A percentile compares a stretch with the other conserved stretches of the same genome.
phyloP scores from a whole-genome alignment of 2,329 filamentous ascomycete genomes.

The Colletotrichum horii region DNA sequence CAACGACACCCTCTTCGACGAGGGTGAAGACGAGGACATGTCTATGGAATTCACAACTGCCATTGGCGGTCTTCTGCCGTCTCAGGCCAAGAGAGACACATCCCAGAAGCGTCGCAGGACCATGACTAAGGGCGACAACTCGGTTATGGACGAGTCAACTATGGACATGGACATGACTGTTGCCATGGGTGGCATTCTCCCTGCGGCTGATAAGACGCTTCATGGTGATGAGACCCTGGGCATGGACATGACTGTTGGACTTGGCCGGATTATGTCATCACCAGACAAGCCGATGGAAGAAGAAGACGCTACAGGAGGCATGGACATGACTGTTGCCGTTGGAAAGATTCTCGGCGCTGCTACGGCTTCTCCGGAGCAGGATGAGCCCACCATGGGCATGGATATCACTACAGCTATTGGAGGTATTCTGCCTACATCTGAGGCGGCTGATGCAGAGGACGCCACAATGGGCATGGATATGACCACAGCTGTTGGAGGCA shows the following conservation, averaged over 20 bases:
- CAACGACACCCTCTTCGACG: constrained; percentile 32
- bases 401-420: constrained; percentile 68
- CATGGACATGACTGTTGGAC: constrained; percentile 71
- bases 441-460: constrained; percentile 33
- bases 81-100: constrained; percentile 24
- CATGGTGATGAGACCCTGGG: constrained; percentile 52
- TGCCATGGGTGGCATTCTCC: constrained; percentile 60
- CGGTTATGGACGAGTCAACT: constrained; percentile 33
- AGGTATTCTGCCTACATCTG: constrained; percentile 50
- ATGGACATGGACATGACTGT: constrained; percentile 66
- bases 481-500: constrained; percentile 67
- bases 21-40: constrained; percentile 67
- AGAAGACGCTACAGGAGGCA: constrained; percentile 56
- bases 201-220: constrained; percentile 25
- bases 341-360: constrained; percentile 43
- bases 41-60: constrained; percentile 80
- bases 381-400: constrained; percentile 48
- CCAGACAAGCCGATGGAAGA: constrained; percentile 48
- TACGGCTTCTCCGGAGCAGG: constrained; percentile 20
- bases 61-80: constrained; percentile 59
- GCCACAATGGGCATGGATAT: constrained; percentile 71
- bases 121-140: constrained; percentile 32
- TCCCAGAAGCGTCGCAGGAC: constrained; percentile 30
- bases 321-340: constrained; percentile 62
- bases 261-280: constrained; percentile 54